A percentile compares a stretch with the other conserved stretches of the same genome.
phyloP scores from a whole-genome alignment of 2,329 filamentous ascomycete genomes.

The Ambrosiella xylebori region DNA sequence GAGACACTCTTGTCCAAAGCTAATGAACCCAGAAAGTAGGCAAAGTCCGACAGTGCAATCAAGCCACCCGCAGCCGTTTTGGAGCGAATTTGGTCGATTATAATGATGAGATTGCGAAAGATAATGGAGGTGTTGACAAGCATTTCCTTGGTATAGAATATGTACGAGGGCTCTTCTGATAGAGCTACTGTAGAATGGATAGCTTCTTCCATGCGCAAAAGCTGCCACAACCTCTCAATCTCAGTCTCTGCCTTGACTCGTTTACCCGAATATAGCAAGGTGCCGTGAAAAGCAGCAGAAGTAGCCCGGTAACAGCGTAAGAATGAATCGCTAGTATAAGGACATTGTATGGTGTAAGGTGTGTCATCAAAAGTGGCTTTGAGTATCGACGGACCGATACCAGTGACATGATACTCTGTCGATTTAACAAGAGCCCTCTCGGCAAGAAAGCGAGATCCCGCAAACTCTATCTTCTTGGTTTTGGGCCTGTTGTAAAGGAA shows the following conservation, averaged over 20 bases:
- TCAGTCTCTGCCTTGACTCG: background rate
- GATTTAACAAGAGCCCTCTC: background rate
- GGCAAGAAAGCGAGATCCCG: background rate
- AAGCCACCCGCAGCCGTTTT: background rate
- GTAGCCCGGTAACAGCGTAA: background rate
- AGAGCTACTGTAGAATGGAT: background rate
- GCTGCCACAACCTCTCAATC: too few relatives aligned
- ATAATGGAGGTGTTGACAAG: background rate
- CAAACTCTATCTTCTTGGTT: background rate
- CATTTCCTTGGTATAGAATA: background rate
- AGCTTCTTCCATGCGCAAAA: too few relatives aligned
- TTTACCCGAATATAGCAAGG: background rate
- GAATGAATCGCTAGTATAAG: background rate
- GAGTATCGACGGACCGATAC: background rate
- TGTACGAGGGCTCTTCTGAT: background rate
- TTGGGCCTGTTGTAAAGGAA: background rate
- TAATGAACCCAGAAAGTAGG: background rate
- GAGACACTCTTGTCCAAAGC: background rate
- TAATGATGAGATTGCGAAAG: background rate
- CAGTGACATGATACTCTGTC: background rate
- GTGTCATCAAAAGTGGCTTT: background rate
- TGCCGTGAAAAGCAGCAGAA: background rate
- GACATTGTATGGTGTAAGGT: too few relatives aligned
- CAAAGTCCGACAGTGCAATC: background rate
- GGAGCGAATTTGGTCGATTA: background rate